Percentiles rank a stretch among this genome's conserved stretches.
phyloP scores from a whole-genome alignment of 306 rosid genomes.

The Glycine tomentella region DNA sequence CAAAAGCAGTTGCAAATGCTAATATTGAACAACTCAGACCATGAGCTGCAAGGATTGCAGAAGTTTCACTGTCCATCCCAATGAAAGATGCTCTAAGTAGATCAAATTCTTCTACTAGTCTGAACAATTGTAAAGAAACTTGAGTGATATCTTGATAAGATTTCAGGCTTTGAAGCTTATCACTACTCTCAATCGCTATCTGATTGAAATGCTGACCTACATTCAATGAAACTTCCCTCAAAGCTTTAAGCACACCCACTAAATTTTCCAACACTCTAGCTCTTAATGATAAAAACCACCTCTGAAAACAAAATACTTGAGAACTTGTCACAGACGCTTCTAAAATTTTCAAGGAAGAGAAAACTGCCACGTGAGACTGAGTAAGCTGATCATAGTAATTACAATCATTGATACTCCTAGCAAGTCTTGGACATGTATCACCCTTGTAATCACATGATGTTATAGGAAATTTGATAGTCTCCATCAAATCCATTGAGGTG shows the following conservation, averaged over 20 bases:
- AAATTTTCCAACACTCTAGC: conserved; percentile 56
- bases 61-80: conserved; percentile 63
- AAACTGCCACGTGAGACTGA: conserved; percentile 53
- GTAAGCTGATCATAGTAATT: conserved; percentile 46
- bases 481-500: conserved; percentile 45
- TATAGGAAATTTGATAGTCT: conserved; percentile 45
- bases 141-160: conserved; percentile 46
- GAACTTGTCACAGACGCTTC: conserved; percentile 45
- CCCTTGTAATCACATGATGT: conserved; percentile 23
- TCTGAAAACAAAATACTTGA: conserved; percentile 62
- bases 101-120: conserved; percentile 59
- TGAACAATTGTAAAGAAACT: conserved; percentile 53
- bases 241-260: conserved; percentile 44
- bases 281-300: conserved; percentile 72
- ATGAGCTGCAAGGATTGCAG: conserved; percentile 55
- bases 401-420: conserved; percentile 32
- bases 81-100: conserved; percentile 57
- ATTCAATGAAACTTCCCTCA: conserved; percentile 43
- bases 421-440: conserved; percentile 41
- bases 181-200: conserved; percentile 35
- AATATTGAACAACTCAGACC: conserved; percentile 63
- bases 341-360: conserved; percentile 62
- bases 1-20: conserved; percentile 62
- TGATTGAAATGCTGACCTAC: conserved; percentile 12
- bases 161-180: conserved; percentile 7